Evolutionary conservation across 805 yeast genomes (phyloP).

Genomic region (Spencermartinsiella europaea): DNA sequence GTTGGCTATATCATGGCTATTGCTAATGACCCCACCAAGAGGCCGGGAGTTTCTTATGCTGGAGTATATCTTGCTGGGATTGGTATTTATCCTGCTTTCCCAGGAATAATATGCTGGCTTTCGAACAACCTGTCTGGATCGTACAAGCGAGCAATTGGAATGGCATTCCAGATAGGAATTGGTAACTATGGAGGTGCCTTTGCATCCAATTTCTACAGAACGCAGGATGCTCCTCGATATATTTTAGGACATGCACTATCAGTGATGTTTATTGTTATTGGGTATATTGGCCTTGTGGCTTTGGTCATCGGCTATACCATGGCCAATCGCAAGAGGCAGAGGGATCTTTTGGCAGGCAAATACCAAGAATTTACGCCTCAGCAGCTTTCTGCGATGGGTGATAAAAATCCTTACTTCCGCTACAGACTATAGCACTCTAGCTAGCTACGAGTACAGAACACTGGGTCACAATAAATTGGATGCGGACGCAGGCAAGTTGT

Average conservation of each 20-base stretch:
- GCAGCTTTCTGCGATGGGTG: conserved; percentile 38
- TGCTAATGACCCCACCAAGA: conserved; percentile 36
- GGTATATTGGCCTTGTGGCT: conserved; percentile 19
- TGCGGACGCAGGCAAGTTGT: too few relatives aligned
- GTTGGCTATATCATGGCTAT: conserved; percentile 40
- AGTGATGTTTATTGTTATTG: conserved; percentile 40
- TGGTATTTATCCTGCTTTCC: conserved; percentile 56
- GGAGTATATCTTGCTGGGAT: conserved; percentile 52
- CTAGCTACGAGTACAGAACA: too few relatives aligned
- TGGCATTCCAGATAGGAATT: conserved; percentile 55
- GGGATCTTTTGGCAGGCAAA: conserved; percentile 30
- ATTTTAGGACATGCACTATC: conserved; percentile 46
- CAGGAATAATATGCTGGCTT: conserved; percentile 54
- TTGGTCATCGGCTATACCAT: conserved; percentile 18
- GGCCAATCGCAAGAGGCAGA: conserved; percentile 26
- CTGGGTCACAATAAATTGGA: too few relatives aligned
- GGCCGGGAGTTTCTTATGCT: conserved; percentile 43
- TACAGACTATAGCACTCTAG: conserved; percentile 26
- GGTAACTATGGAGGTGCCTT: conserved; percentile 60
- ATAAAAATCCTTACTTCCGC: conserved; percentile 38
- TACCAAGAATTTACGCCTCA: conserved; percentile 28
- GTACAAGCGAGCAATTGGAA: conserved; percentile 47
- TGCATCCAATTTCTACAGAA: conserved; percentile 43
- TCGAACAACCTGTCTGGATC: conserved; percentile 55
- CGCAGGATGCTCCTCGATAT: conserved; percentile 49